These are phyloP conservation scores for Phytophthora pinifolia DNA, from an alignment of 352 stramenopile genomes.

Conservation along the genomic window DNA sequence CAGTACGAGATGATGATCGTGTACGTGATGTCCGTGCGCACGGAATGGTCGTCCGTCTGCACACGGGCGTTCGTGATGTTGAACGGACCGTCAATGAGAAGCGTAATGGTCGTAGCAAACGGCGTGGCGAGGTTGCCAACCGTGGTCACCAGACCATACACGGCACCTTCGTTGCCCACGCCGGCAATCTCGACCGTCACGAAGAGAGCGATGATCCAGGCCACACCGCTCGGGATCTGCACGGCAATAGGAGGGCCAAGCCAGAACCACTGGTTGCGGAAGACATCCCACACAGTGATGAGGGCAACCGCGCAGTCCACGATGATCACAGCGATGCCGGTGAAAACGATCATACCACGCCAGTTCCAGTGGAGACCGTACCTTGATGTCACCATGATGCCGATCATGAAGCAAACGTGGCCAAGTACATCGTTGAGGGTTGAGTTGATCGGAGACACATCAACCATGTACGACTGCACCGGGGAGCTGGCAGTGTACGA, in stretches of 20 bases:
- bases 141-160: slow-evolving; percentile 40
- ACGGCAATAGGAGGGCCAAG: slow-evolving; percentile 28
- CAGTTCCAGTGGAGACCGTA: slow-evolving; percentile 45
- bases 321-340: slow-evolving; percentile 21
- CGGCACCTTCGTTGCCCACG: slow-evolving; percentile 40
- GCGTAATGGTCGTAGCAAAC: slow-evolving; percentile 36
- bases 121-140: slow-evolving; percentile 34
- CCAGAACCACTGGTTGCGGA: slow-evolving; percentile 40
- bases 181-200: slow-evolving; percentile 43
- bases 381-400: slow-evolving; percentile 34
- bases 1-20: slow-evolving; percentile 36
- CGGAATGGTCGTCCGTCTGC: slow-evolving; percentile 25
- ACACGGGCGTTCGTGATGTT: slow-evolving; percentile 37
- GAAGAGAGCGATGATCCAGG: slow-evolving; percentile 36
- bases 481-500: slow-evolving; percentile 31
- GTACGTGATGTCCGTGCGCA: slow-evolving; percentile 36
- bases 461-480: slow-evolving; percentile 35
- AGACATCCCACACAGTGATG: slow-evolving; percentile 40
- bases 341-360: slow-evolving; percentile 32
- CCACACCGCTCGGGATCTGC: slow-evolving; percentile 29
- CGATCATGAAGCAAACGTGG: slow-evolving; percentile 23
- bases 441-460: slow-evolving; percentile 32
- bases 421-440: slow-evolving; percentile 30
- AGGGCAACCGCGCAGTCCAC: slow-evolving; percentile 32
- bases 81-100: slow-evolving; percentile 34